Evolutionary conservation across 768 basidiomycete genomes (phyloP).

Genomic region (Sarcodon aspratus): DNA sequence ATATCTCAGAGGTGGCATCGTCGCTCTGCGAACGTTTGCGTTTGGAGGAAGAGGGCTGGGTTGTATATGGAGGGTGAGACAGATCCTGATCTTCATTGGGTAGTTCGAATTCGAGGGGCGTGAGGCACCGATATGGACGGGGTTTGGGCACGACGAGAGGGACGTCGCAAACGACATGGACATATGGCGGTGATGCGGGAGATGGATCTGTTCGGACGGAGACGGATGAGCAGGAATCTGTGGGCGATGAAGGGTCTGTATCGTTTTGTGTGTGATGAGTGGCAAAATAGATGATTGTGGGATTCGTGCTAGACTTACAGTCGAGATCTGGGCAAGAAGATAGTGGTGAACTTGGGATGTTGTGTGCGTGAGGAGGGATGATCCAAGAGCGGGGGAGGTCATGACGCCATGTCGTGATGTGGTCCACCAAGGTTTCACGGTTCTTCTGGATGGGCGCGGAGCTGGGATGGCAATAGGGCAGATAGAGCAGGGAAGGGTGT

Average conservation of each 20-base stretch:
- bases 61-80: conserved; percentile 57
- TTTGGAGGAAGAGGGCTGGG: conserved; percentile 29
- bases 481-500: conserved; percentile 2
- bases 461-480: conserved; percentile 6
- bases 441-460: not conserved
- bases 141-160: conserved; percentile 62
- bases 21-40: conserved; percentile 33
- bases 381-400: conserved; percentile 7
- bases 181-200: conserved; percentile 16
- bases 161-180: conserved; percentile 50
- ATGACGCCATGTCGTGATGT: conserved; percentile 1
- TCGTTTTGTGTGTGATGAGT: not conserved
- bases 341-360: conserved; percentile 9
- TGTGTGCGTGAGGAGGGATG: conserved; percentile 6
- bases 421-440: too few species aligned
- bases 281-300: not conserved
- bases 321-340: conserved; percentile 11
- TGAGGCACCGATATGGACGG: conserved; percentile 58
- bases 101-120: conserved; percentile 51
- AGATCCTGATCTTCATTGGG: conserved; percentile 63
- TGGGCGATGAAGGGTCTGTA: conserved; percentile 32
- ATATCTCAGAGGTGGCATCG: not conserved
- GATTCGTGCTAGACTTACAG: conserved; percentile 15
- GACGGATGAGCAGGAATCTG: conserved; percentile 16
- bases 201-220: conserved; percentile 14